A percentile compares a stretch with the other conserved stretches of the same genome.
These are phyloP conservation scores for Sutorius eximius DNA, from an alignment of 1,284 basidiomycete species.

Conservation along the genomic window DNA sequence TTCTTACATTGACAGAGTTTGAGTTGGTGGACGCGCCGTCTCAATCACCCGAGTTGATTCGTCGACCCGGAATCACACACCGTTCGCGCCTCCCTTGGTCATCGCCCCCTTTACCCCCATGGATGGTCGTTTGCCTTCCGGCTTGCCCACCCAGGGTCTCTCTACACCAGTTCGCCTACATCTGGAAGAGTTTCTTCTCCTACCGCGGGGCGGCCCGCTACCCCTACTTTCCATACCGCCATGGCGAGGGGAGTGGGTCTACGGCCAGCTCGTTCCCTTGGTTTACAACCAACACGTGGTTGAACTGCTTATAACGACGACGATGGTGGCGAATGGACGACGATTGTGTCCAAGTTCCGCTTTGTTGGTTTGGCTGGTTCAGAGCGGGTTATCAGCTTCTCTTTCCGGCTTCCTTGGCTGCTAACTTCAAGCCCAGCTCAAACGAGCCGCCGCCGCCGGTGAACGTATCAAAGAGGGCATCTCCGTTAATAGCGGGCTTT, in stretches of 20 bases:
- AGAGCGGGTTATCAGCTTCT: slow-evolving; percentile 68
- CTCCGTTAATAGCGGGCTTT: slow-evolving; percentile 94
- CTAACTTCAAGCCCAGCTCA: slow-evolving; percentile 55
- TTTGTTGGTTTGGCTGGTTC: slow-evolving; percentile 98
- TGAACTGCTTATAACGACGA: slow-evolving; percentile 51
- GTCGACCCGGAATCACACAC: slow-evolving; percentile 69
- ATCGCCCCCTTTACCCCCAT: slow-evolving; percentile 71
- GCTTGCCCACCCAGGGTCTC: slow-evolving; percentile 73
- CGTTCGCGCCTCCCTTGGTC: too few species aligned
- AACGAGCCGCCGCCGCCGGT: slow-evolving; percentile 89
- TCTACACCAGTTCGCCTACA: slow-evolving; percentile 48
- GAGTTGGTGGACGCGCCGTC: slow-evolving; percentile 79
- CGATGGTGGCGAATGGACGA: slow-evolving; percentile 79
- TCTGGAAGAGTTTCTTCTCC: slow-evolving; percentile 64
- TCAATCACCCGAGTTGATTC: slow-evolving; percentile 69
- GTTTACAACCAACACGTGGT: slow-evolving; percentile 51
- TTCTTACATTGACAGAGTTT: slow-evolving; percentile 52
- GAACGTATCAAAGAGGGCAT: slow-evolving; percentile 98
- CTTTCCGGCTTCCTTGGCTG: slow-evolving; percentile 4
- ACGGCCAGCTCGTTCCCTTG: slow-evolving; percentile 75
- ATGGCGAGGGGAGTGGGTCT: slow-evolving; percentile 66
- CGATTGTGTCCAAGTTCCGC: slow-evolving; percentile 94
- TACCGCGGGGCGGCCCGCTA: slow-evolving; percentile 69
- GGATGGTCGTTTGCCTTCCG: slow-evolving; percentile 75
- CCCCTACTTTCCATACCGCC: slow-evolving; percentile 72